Evolutionary conservation across 1,139 yeast genomes (phyloP), one percentile per base, ranked within the genome.

Genomic region (Magnusiomyces tetraspermus): DNA sequence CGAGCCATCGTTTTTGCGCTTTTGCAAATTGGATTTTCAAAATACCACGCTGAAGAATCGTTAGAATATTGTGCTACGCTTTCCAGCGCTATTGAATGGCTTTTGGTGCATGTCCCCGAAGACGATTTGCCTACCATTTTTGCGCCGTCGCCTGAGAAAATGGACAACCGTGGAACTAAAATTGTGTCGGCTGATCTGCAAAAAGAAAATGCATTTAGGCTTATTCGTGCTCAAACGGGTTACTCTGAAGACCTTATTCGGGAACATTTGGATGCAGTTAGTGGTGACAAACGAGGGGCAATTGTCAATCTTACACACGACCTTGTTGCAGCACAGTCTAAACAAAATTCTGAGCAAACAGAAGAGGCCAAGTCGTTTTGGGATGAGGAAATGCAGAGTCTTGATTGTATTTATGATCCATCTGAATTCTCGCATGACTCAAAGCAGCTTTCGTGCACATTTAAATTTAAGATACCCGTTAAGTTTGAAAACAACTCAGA

Each of bases 101-200:
- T 90, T 23, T 69, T 90, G 15, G 83, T 90, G 60, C 94, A 90
- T 62, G 77, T 90, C 2, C 97, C 97, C 0, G 97, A 90, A 61
- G 97, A 89, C 63, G 98, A 92, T 63, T 70, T 92, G 46, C 98
- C 98, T 0, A 59, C 60, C 15, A 63, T 67, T 21, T 66, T 76
- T 64, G 65, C 76, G 33, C 11, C 42, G 3, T 22, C 49, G 3
- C 31, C 75, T 77, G 58, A 21, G 51, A 57, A 33, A 54, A 42
- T 36, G 33, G 50, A 51, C 54, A 62, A 63, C 13, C 57, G 66
- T 38, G 59, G 61, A 41, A 60, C 66, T 8, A 65, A 67, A 13
- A 59, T 71, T 8, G 64, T 61, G 46, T 58, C 70, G 2, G 75
- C 73, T 36, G 73, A 72, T 52, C 54, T 76, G 42, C 65, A 71